Base-by-base conservation (phyloP, 2,329 filamentous ascomycete species). In the Didymella sp. region DNA sequence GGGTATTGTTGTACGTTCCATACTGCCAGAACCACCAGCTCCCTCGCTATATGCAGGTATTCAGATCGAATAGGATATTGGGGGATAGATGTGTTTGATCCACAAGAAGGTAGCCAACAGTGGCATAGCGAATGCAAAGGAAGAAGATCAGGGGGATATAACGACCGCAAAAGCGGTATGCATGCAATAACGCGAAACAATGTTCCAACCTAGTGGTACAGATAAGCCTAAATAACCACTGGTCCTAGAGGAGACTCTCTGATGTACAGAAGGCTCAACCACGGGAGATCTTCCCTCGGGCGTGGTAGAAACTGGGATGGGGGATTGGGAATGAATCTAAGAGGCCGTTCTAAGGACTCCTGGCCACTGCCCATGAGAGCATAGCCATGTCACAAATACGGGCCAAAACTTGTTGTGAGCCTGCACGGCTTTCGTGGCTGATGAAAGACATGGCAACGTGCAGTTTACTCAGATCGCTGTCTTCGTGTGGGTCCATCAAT, bases 331-430 rank as follows among this genome's bases (percentile, higher is more conserved):
- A 31, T 19, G 19, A 6, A 15, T 1, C 1, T 17, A 17, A n/a
- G 13, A 13, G 25, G 12, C 21, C 33, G 15, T 17, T 12, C 38
- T 48, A 57, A 40, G 48, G 48, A 21, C 25, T 51, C 37, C 73
- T 66, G 47, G 70, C 70, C 8, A 71, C 70, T 15, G 66, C 72
- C 80, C 79, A 82, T 5, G 76, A 76, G 40, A 79, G 67, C 60
- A 80, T 74, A 17, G 78, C 78, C 79, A 82, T 82, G 44, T 79
- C 78, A 61, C 79, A 81, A 12, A 82, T 73, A 38, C 80, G 73
- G 52, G 80, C 77, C 50, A 81, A 75, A 49, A 81, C 79, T 60
- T 82, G 80, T 44, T 78, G 80, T 24, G 76, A 78, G 33, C 80
- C 79, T 22, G 67, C 66, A 22, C 75, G 73, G 51, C 80, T 78